Conservation (phyloP, 352 stramenopile species). For the Hyaloperonospora arabidopsidis region DNA sequence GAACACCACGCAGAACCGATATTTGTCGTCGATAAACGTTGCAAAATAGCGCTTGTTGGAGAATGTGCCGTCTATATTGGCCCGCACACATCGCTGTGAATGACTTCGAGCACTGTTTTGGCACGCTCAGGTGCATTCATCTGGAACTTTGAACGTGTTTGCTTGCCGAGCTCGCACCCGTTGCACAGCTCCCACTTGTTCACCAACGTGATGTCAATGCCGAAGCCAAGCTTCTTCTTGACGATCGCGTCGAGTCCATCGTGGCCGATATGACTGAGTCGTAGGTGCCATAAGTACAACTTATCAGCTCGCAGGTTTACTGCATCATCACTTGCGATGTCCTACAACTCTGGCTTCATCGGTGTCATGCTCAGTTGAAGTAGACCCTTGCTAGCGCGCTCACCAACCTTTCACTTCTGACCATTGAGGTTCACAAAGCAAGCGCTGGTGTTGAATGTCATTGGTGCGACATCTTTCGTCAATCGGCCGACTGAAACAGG, state of each 20-base stretch:
- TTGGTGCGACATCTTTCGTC: background rate
- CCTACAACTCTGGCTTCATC: background rate
- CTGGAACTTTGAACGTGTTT: background rate
- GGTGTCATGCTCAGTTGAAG: background rate
- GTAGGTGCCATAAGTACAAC: background rate
- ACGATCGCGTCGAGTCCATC: background rate
- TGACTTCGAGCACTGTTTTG: background rate
- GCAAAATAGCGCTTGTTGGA: background rate
- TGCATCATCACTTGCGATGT: background rate
- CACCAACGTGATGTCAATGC: background rate
- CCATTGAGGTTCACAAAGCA: background rate
- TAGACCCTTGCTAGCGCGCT: background rate
- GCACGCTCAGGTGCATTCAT: background rate
- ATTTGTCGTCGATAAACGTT: slow-evolving; percentile 14
- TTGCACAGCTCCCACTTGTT: background rate
- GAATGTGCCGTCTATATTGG: too few species aligned
- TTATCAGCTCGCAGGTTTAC: background rate
- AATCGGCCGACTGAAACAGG: background rate
- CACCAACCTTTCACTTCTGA: background rate
- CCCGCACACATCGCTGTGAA: background rate
- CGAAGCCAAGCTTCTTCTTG: background rate
- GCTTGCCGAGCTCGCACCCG: background rate
- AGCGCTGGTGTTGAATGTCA: background rate
- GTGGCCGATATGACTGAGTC: background rate
- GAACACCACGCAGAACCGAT: slow-evolving; percentile 10